Base-by-base conservation (phyloP, 192 early-diverging fungal species). In the Coemansia sp. region DNA sequence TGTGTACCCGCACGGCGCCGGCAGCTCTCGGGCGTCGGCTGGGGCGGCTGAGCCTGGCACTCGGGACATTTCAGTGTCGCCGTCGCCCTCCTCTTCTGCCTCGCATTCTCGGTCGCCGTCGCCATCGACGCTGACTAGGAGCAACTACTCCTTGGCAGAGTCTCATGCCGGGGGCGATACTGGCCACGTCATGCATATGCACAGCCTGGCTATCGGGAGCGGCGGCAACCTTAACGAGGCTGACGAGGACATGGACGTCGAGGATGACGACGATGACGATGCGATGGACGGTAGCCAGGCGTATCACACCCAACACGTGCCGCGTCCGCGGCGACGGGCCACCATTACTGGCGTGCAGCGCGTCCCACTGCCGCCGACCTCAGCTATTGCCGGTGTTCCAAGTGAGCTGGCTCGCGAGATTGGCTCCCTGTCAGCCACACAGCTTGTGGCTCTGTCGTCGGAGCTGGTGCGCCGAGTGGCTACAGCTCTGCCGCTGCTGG, bases 381-480 rank as follows among this genome's bases (percentile, higher is more conserved):
- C 34, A n/a, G 52, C 52, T 10, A 16, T 26, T 16, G 47, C 48
- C 3, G 35, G 55, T 18, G 39, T 60, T 1, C 59, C 69, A 16
- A 59, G 56, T 14, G 64, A 35, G 45, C 65, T 72, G 43, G 58
- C 45, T n/a, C 65, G 35, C 33, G 73, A 75, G 13, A 57, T 72
- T 10, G 68, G 66, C 33, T 50, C 76, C 21, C 57, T 82, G 64
- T 61, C 69, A 9, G 73, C 73, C 8, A 61, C 73, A 9, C 73
- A 82, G 73, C 70, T 76, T 14, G 69, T 82, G 4, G 79, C 79
- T 41, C 64, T 82, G 64, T 76, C 79, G 47, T 75, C 79, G 12
- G 73, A 73, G 67, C 79, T 82, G 57, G 70, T 76, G 53, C 73
- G 69, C 25, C 73, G 79, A 3, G 79, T 82, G 34, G 79, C 79